Evolutionary conservation across 495 filamentous ascomycete genomes (phyloP), one percentile per base, ranked within the genome.

Genomic region (Aspergillus sparsus): DNA sequence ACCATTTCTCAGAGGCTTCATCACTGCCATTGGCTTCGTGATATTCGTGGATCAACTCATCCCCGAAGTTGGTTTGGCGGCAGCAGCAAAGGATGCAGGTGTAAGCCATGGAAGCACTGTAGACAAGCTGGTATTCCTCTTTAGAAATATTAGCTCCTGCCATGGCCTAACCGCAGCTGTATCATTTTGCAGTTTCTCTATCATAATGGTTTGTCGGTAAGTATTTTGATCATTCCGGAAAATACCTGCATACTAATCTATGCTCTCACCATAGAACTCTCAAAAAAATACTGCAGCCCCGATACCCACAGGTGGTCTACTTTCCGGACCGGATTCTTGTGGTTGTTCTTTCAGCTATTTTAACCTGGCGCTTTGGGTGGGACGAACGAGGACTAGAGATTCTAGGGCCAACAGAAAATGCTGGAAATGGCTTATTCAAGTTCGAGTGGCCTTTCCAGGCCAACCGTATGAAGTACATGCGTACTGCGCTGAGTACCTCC

Each of bases 41-140:
- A 98, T 99, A 68, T 82, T 95, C 47, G 90, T 97, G 33, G 94
- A 98, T 71, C 94, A 99, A 73, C 76, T 97, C 49, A 89, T 97
- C 41, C 91, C 92, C 3, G 92, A 98, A 71, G 79, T 93, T 67
- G 94, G 94, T 5, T 79, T 99, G 15, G 78, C 80, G n/a, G 69
- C 76, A 0, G 68, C 83, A 6, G 88, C 90, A 0, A 80, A 80
- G 50, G 66, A 85, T 2, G 63, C 74, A 11, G 78, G 83, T 37
- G 81, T 92, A 8, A 80, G 80, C 27, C 94, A 98, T 69, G 91
- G 87, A 34, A 96, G 90, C 69, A 93, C 87, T 49, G 80, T 95
- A 32, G 82, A 89, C 35, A 99, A 99, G 73, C 72, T 96, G 35
- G 61, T 85, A 6, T 99, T 98, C 71, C 78, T 98, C 13, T 64